Percentiles rank a stretch among this genome's conserved stretches.
phyloP scores from a whole-genome alignment of 2,329 filamentous ascomycete genomes.

The Pleochaeta shiraiana region DNA sequence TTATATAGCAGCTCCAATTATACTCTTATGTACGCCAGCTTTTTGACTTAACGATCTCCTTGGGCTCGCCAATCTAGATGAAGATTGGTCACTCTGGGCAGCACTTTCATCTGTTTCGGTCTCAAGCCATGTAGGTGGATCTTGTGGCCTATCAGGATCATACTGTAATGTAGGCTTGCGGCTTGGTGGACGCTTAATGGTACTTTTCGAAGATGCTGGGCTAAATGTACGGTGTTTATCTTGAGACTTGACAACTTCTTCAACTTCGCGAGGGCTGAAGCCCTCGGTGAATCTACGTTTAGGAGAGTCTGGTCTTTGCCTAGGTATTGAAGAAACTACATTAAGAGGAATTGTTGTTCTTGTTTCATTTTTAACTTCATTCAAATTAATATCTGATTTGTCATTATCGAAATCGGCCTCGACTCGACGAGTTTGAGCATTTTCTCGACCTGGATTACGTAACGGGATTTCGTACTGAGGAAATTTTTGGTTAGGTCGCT shows the following conservation, averaged over 20 bases:
- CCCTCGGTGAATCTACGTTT: not conserved
- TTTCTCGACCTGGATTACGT: not conserved
- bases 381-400: no score
- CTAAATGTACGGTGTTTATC: not conserved
- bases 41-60: no score
- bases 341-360: no score
- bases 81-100: not conserved
- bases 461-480: no score
- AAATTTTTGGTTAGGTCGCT: no score
- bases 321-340: no score
- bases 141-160: slow-evolving; percentile 4
- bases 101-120: not conserved
- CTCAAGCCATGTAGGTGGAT: slow-evolving; percentile 4
- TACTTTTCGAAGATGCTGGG: not conserved
- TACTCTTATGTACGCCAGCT: not conserved
- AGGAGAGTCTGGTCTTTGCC: not conserved
- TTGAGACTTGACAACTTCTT: not conserved
- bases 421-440: no score
- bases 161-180: slow-evolving; percentile 4
- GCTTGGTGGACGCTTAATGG: not conserved
- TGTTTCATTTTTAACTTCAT: no score
- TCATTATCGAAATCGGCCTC: no score
- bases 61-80: no score
- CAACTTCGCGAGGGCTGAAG: not conserved
- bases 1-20: not conserved